Base-by-base conservation (phyloP, 2,329 filamentous ascomycete species). In the Acephala macrosclerotiorum region DNA sequence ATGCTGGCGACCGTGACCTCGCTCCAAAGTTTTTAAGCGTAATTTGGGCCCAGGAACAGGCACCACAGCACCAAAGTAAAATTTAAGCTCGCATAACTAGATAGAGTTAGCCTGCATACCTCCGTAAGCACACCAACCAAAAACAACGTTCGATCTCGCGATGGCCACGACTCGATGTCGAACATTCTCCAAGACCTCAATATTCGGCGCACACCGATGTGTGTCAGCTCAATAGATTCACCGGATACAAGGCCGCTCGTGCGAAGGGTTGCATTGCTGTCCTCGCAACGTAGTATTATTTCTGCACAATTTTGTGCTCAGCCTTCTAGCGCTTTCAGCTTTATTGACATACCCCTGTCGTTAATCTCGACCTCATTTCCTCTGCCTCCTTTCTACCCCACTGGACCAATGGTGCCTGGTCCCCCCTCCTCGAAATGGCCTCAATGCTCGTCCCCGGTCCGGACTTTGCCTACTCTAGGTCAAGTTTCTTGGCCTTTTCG, bases 351-450 rank as follows among this genome's bases (percentile, higher is more conserved):
- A n/a, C 58, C 59, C 59, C 47, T 61, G 59, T 40, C 60, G 16
- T 18, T 22, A 18, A 12, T 12, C 29, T 47, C 36, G 33, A 47
- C 16, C 60, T 62, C 51, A 57, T 62, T 47, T 62, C 60, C 42
- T 51, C 22, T 29, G 4, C 56, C 38, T 38, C 45, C 42, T 29
- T 36, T 38, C 36, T 36, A 49, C 60, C 45, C 42, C 60, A 61
- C 40, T 12, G 26, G 36, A n/a, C 38, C 29, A 63, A 63, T 58
- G 29, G 51, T 26, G 25, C 14, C 26, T 25, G 53, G 25, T 53
- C 35, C 53, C 29, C 20, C 14, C 49, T 14, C 49, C 61, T 51
- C 55, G 45, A 47, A 63, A 63, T 58, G 45, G 45, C 55, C 53
- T 38, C 61, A 33, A 58, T 49, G 53, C 55, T 55, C 40, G 61